Evolutionary conservation across 2,329 filamentous ascomycete species (phyloP).

Genomic region (Ciborinia camelliae): DNA sequence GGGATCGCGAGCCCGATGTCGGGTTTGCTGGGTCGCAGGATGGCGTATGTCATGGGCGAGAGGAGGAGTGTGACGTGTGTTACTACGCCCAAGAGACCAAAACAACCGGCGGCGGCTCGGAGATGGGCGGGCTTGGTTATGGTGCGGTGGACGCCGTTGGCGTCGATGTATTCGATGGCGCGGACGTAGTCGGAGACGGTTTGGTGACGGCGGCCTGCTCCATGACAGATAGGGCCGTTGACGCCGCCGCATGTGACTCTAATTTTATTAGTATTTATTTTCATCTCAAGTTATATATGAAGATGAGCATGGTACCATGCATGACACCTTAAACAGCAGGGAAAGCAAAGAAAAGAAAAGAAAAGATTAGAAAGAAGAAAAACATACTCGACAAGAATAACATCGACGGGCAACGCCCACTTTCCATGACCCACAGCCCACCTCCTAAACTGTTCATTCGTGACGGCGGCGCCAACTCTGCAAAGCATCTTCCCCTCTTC

Average conservation of each 20-base stretch:
- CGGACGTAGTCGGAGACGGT: slow-evolving; percentile 47
- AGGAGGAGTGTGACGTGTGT: slow-evolving; percentile 49
- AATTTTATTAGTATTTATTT: slow-evolving; percentile 1
- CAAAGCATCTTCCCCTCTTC: slow-evolving; percentile 37
- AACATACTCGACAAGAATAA: slow-evolving; percentile 45
- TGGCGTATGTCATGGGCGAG: slow-evolving; percentile 46
- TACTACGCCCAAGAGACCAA: slow-evolving; percentile 47
- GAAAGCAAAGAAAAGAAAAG: neutral
- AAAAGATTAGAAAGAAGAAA: too few species aligned
- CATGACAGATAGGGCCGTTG: slow-evolving; percentile 47
- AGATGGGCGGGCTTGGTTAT: slow-evolving; percentile 42
- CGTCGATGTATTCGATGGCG: slow-evolving; percentile 48
- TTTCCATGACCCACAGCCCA: slow-evolving; percentile 44
- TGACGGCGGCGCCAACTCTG: slow-evolving; percentile 44
- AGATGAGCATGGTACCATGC: too few species aligned
- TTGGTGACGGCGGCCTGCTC: slow-evolving; percentile 44
- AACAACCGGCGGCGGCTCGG: slow-evolving; percentile 44
- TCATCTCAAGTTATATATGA: neutral
- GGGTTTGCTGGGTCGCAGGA: slow-evolving; percentile 45
- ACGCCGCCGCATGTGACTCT: slow-evolving; percentile 46
- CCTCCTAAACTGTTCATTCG: slow-evolving; percentile 46
- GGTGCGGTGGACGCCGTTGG: slow-evolving; percentile 42
- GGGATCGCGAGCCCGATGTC: slow-evolving; percentile 45
- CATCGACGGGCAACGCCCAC: slow-evolving; percentile 45
- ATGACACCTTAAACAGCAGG: too few species aligned